Conservation (phyloP, 2,329 filamentous ascomycete species). For the Apiospora arundinis region DNA sequence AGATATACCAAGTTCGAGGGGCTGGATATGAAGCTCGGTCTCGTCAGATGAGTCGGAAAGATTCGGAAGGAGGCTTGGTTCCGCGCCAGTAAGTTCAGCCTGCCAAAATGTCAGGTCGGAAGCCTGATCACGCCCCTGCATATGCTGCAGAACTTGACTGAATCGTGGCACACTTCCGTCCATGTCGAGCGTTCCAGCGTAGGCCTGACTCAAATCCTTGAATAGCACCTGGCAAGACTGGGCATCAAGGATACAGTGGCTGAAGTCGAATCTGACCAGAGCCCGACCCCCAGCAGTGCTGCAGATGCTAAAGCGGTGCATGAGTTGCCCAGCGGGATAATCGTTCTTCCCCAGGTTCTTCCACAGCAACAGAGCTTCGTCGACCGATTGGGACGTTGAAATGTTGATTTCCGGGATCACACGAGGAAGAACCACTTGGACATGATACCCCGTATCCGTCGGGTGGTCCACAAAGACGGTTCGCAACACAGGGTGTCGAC, state of each 20-base stretch:
- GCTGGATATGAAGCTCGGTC: background rate
- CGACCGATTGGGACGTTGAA: slow-evolving; percentile 13
- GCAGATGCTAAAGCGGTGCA: slow-evolving; percentile 23
- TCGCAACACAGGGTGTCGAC: slow-evolving; percentile 20
- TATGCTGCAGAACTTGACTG: slow-evolving; percentile 23
- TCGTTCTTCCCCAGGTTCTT: slow-evolving; percentile 5
- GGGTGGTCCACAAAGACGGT: slow-evolving; percentile 24
- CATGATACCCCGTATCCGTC: slow-evolving; percentile 21
- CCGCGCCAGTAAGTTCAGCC: slow-evolving; percentile 19
- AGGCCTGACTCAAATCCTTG: slow-evolving; percentile 20
- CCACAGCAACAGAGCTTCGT: slow-evolving; percentile 18
- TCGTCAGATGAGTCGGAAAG: slow-evolving; percentile 11
- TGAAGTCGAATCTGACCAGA: slow-evolving; percentile 23
- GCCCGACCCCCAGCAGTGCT: slow-evolving; percentile 19
- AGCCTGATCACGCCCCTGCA: background rate
- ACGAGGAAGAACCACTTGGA: slow-evolving; percentile 18
- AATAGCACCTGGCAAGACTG: slow-evolving; percentile 21
- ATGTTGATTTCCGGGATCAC: slow-evolving; percentile 14
- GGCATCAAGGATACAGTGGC: slow-evolving; percentile 23
- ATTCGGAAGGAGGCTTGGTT: slow-evolving; percentile 22
- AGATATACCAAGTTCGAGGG: slow-evolving; percentile 11
- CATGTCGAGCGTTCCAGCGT: background rate
- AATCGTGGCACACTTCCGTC: slow-evolving; percentile 16
- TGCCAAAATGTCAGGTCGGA: slow-evolving; percentile 20
- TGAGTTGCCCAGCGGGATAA: background rate